These are phyloP conservation scores for Byssoonygena ceratinophila DNA, from an alignment of 2,329 filamentous ascomycete species.

Conservation along the genomic window DNA sequence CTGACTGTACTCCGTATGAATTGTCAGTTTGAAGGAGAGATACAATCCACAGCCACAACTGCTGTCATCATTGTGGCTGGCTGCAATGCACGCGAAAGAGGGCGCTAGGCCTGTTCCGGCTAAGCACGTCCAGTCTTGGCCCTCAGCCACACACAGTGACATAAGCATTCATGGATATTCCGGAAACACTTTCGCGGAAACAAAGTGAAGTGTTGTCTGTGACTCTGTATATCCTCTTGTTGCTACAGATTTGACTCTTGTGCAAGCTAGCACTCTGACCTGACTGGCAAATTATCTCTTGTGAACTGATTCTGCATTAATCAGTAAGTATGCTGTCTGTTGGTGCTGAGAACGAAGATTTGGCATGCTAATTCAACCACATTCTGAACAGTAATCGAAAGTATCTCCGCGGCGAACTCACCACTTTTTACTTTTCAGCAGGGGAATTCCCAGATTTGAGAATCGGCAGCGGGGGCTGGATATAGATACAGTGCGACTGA, in stretches of 20 bases:
- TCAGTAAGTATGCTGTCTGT: neutral
- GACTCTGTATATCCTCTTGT: too few relatives aligned
- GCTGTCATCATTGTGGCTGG: neutral
- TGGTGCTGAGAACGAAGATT: neutral
- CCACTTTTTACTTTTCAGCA: neutral
- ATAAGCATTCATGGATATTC: neutral
- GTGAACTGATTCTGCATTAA: neutral
- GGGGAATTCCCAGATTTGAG: too few relatives aligned
- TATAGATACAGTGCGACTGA: neutral
- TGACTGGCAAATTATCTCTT: neutral
- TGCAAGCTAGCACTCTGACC: neutral
- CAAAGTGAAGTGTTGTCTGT: too few relatives aligned
- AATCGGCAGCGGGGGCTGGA: too few relatives aligned
- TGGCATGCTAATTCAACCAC: neutral
- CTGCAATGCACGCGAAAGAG: neutral
- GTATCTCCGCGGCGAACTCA: neutral
- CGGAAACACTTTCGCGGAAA: slow-evolving; percentile 8
- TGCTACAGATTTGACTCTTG: neutral
- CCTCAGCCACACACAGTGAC: slow-evolving; percentile 10
- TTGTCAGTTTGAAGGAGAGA: too few relatives aligned
- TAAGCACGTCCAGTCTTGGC: neutral
- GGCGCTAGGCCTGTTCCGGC: neutral
- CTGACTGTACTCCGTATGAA: too few relatives aligned
- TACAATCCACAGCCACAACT: slow-evolving; percentile 6
- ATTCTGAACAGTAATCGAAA: neutral